Evolutionary conservation across 2,329 filamentous ascomycete genomes (phyloP).

Genomic region (Rhynchosporium graminicola): DNA sequence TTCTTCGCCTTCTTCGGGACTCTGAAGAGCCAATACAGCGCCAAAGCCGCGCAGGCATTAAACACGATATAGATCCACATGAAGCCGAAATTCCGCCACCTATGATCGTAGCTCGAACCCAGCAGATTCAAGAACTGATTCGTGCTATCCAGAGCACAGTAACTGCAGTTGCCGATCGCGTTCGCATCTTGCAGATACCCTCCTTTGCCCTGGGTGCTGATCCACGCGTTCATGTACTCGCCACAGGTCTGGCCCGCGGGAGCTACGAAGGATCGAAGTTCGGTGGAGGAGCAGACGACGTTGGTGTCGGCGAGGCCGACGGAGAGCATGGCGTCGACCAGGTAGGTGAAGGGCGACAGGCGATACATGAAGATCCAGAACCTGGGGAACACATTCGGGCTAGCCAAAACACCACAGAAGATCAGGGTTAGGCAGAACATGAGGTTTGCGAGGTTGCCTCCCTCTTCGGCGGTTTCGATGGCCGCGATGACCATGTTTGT

Average conservation of each 20-base stretch:
- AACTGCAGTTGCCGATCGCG: constrained; percentile 54
- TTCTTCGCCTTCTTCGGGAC: constrained; percentile 44
- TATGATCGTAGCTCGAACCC: constrained; percentile 54
- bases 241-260: constrained; percentile 56
- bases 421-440: constrained; percentile 72
- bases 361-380: constrained; percentile 90
- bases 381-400: constrained; percentile 60
- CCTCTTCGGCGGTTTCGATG: constrained; percentile 73
- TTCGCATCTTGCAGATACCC: constrained; percentile 54
- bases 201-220: constrained; percentile 43
- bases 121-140: constrained; percentile 52
- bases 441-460: constrained; percentile 74
- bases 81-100: constrained; percentile 70
- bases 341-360: constrained; percentile 79
- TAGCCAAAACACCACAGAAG: constrained; percentile 73
- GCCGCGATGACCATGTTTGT: constrained; percentile 75
- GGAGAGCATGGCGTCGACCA: constrained; percentile 71
- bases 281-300: constrained; percentile 68
- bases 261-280: constrained; percentile 65
- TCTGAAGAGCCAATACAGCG: constrained; percentile 54
- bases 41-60: constrained; percentile 53
- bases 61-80: constrained; percentile 50
- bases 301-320: constrained; percentile 67
- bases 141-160: constrained; percentile 52
- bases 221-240: constrained; percentile 57